Conservation (phyloP, 495 filamentous ascomycete species). For the Aspergillus taichungensis region DNA sequence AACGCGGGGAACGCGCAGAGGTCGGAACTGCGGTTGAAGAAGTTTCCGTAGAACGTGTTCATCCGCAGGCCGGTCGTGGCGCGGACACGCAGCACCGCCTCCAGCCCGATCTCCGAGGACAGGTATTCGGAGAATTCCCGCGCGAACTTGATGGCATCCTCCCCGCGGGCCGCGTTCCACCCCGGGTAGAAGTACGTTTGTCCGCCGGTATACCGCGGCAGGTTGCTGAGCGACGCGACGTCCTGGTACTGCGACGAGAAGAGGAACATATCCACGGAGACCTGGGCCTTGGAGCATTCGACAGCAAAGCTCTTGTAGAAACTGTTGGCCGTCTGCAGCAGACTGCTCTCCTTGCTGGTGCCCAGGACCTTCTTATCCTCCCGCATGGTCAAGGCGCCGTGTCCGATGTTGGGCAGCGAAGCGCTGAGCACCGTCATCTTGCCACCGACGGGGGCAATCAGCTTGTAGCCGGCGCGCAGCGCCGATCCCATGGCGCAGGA, state of each 20-base stretch:
- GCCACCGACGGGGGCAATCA: constrained; percentile 86
- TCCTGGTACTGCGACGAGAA: constrained; percentile 97
- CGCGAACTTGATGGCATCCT: constrained; percentile 97
- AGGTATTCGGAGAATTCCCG: constrained; percentile 93
- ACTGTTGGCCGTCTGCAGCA: constrained; percentile 84
- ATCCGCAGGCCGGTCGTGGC: constrained; percentile 93
- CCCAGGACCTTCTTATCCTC: constrained; percentile 96
- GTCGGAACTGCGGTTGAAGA: constrained; percentile 96
- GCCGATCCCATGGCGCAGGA: constrained; percentile 89
- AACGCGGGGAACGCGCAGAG: constrained; percentile 97
- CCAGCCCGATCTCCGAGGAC: constrained; percentile 89
- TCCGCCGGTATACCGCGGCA: constrained; percentile 92
- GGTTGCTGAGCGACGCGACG: constrained; percentile 87
- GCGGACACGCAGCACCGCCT: constrained; percentile 90
- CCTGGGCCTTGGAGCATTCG: constrained; percentile 96
- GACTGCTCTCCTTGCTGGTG: constrained; percentile 78
- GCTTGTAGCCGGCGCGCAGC: constrained; percentile 83
- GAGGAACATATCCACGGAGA: constrained; percentile 98
- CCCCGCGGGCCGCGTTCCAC: constrained; percentile 86
- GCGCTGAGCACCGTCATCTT: constrained; percentile 89
- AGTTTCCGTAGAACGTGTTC: constrained; percentile 98
- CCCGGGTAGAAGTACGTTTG: constrained; percentile 98
- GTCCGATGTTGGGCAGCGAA: constrained; percentile 81
- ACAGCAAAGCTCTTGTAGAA: constrained; percentile 99
- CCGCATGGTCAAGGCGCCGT: constrained; percentile 83